Conservation (phyloP, 352 stramenopile genomes). For the Pythium brachiatum region DNA sequence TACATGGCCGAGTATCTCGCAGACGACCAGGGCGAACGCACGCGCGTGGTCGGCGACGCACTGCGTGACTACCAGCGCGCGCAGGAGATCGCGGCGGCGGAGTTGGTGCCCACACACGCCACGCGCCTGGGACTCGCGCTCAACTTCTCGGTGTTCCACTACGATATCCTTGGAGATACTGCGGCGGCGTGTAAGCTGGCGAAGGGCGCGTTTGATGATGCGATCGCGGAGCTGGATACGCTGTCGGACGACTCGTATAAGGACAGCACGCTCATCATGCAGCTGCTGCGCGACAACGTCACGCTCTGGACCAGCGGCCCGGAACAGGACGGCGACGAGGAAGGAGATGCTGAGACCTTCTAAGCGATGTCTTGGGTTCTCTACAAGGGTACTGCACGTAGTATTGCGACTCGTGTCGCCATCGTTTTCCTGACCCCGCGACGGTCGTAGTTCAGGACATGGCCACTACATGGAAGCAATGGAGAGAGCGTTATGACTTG, state of each 20-base stretch:
- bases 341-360: no score
- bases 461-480: no score
- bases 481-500: no score
- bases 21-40: conserved; percentile 94
- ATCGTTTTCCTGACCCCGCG: no score
- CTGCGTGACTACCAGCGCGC: conserved; percentile 78
- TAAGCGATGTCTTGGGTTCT: no score
- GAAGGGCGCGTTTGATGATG: conserved; percentile 98
- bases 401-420: no score
- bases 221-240: conserved; percentile 99
- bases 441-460: no score
- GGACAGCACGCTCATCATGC: conserved; percentile 99
- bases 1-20: conserved; percentile 99
- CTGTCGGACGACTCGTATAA: conserved; percentile 99
- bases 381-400: no score
- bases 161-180: conserved; percentile 99
- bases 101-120: conserved; percentile 97
- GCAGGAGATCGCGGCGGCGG: conserved; percentile 91
- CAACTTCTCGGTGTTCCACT: conserved; percentile 99
- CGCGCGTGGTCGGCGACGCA: conserved; percentile 89
- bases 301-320: conserved; percentile 99
- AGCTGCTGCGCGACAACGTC: conserved; percentile 99
- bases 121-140: conserved; percentile 98
- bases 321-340: conserved; percentile 83
- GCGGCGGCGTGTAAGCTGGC: conserved; percentile 91